Conservation (phyloP, 306 rosid species). For the Cicer judaicum region DNA sequence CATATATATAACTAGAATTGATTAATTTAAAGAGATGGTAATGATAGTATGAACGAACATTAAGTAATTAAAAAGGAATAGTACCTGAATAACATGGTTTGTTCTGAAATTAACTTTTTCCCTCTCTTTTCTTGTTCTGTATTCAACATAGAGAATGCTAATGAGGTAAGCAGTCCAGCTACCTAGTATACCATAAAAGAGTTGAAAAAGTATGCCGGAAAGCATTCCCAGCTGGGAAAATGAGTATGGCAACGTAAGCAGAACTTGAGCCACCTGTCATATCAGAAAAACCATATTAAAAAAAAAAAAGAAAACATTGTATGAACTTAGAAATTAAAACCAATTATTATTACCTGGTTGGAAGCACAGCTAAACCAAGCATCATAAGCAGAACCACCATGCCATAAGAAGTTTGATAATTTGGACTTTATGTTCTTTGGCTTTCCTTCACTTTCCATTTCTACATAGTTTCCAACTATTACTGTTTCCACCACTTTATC, state of each 20-base stretch:
- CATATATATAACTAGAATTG: neutral
- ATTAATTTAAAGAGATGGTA: neutral
- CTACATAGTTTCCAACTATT: slow-evolving; percentile 84
- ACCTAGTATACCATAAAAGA: slow-evolving; percentile 85
- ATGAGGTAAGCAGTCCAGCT: slow-evolving; percentile 99
- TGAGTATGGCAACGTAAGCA: slow-evolving; percentile 93
- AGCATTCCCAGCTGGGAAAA: slow-evolving; percentile 96
- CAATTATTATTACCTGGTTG: slow-evolving; percentile 65
- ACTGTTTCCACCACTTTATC: slow-evolving; percentile 79
- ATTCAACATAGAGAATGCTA: slow-evolving; percentile 87
- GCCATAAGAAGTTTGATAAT: slow-evolving; percentile 83
- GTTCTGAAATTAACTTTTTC: slow-evolving; percentile 87
- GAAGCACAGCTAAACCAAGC: slow-evolving; percentile 99
- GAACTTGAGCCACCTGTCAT: slow-evolving; percentile 94
- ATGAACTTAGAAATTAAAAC: neutral
- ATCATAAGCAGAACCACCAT: slow-evolving; percentile 95
- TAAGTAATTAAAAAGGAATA: neutral
- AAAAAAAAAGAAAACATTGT: neutral
- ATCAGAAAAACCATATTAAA: neutral
- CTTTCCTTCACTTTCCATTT: slow-evolving; percentile 88
- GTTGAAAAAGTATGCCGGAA: slow-evolving; percentile 89
- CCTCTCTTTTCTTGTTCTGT: slow-evolving; percentile 95
- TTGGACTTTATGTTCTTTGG: slow-evolving; percentile 58
- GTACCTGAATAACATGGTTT: slow-evolving; percentile 95
- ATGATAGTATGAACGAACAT: neutral